Base-by-base conservation (phyloP, 2,329 filamentous ascomycete genomes). In the Rugonectria rugulosa region DNA sequence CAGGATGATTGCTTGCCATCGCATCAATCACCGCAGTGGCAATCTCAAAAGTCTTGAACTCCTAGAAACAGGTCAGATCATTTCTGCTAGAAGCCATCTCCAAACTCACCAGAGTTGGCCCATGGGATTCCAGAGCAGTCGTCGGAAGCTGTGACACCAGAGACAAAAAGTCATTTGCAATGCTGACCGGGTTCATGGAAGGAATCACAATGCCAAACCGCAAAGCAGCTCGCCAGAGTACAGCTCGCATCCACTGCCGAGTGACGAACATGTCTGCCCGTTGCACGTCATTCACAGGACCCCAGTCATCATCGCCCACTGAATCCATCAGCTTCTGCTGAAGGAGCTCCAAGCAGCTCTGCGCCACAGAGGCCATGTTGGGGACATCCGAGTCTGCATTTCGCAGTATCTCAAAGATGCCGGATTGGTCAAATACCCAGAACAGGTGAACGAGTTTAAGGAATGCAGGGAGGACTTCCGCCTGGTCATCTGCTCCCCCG, bases 241-340 rank as follows among this genome's bases (percentile, higher is more conserved):
- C 72, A 36, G 79, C 75, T 7, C 77, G 74, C 79, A 81, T 81
- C 79, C 79, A 81, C 40, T 80, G 78, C 2, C 77, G 68, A 0
- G 79, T 81, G 3, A 81, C 78, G 53, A 73, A 76, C n/a, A 81
- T 72, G 43, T 81, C 79, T 4, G 78, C 79, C 7, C 74, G 74
- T 51, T 81, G 79, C 0, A 81, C 74, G 21, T 81, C 77, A n/a
- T 76, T 80, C n/a, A 73, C 73, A 0, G 58, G 62, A 0, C 69
- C 70, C 38, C 67, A 68, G 6, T 74, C 73, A 3, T 73, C 70
- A 5, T 77, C 73, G 1, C 71, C 62, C 0, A 75, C 68, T 0
- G 71, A 73, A 32, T 80, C 76, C 4, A 76, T 74, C 0, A 81
- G 70, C 17, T 74, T 77, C 31, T 69, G 68, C 41, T 81, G 78